Evolutionary conservation across 768 basidiomycete genomes (phyloP), one percentile per base, ranked within the genome.

Genomic region (Lentinula detonsa): DNA sequence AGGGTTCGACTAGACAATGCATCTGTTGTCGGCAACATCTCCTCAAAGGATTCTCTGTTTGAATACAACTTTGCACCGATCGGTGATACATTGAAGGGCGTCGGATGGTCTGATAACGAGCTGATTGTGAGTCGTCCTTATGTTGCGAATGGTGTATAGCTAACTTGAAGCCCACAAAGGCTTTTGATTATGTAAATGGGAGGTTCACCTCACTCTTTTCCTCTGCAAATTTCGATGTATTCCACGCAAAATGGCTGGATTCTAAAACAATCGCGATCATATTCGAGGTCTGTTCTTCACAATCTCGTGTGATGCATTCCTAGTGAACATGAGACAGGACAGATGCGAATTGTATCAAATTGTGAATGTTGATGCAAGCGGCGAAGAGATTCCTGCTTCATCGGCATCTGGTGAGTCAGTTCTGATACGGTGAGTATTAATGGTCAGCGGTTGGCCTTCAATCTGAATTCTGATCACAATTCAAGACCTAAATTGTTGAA

Each of bases 81-180:
- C 40, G 67, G 63, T 21, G 72, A 69, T 45, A 72, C 63, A 18
- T 61, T 81, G 7, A 65, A 74, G 21, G 81, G 77, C 1, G 59
- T 84, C 21, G 73, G 72, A 13, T 86, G 85, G 85, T 76, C 81
- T 4, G 71, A 77, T 31, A 50, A 71, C 10, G 74, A 77, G 48
- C 61, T 82, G 9, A 69, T 70, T 50, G 82, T 81, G 64, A 63
- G 76, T n/a, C 7, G 69, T 23, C 23, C 23, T n/a, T 21, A 60
- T 9, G 18, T 10, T 18, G 43, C n/a, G 31, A 21, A 53, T 42
- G 10, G 46, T 39, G 49, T 31, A 16, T 28, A 42, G 28, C 42
- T 7, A 40, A 63, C 40, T 39, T 31, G 59, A 39, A 66, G 15
- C 43, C 18, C 1, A 13, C 18, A 1, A 37, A 82, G 81, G 67